A percentile compares a stretch with the other conserved stretches of the same genome.
phyloP scores from a whole-genome alignment of 805 yeast genomes.

The Starmerella etchellsii region DNA sequence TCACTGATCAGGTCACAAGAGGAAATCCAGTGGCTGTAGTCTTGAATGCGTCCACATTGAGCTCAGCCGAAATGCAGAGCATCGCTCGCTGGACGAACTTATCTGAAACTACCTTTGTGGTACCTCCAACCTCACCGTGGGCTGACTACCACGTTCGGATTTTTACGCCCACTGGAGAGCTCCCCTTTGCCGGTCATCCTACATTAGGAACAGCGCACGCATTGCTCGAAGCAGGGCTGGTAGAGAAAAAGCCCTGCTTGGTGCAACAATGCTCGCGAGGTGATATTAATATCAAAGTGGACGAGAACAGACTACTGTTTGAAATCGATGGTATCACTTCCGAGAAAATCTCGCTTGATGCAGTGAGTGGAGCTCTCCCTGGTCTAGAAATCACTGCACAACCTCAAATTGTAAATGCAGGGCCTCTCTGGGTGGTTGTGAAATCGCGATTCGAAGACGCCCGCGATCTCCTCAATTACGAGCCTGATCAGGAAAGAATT shows the following conservation, averaged over 20 bases:
- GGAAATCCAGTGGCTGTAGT: slow-evolving; percentile 50
- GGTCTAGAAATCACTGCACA: background rate
- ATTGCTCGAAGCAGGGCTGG: slow-evolving; percentile 8
- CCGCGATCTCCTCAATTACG: slow-evolving; percentile 2
- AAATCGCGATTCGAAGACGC: background rate
- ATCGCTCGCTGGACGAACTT: slow-evolving; percentile 50
- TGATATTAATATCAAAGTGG: slow-evolving; percentile 32
- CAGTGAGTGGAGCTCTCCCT: background rate
- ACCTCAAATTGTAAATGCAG: slow-evolving; percentile 6
- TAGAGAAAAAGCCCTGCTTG: slow-evolving; percentile 10
- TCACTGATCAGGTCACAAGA: slow-evolving; percentile 29
- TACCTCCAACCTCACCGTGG: slow-evolving; percentile 29
- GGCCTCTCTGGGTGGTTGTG: slow-evolving; percentile 13
- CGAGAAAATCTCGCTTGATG: slow-evolving; percentile 1
- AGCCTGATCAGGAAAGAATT: slow-evolving; percentile 6
- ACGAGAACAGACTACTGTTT: slow-evolving; percentile 21
- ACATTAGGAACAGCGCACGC: slow-evolving; percentile 35
- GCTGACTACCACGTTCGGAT: slow-evolving; percentile 41
- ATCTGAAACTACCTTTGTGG: slow-evolving; percentile 45
- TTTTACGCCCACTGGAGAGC: slow-evolving; percentile 35
- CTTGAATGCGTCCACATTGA: slow-evolving; percentile 30
- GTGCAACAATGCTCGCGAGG: slow-evolving; percentile 20
- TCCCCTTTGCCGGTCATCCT: slow-evolving; percentile 57
- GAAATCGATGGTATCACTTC: slow-evolving; percentile 3
- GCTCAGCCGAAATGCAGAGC: slow-evolving; percentile 33